Conservation (phyloP, 768 basidiomycete species). For the Boletus rex-veris region DNA sequence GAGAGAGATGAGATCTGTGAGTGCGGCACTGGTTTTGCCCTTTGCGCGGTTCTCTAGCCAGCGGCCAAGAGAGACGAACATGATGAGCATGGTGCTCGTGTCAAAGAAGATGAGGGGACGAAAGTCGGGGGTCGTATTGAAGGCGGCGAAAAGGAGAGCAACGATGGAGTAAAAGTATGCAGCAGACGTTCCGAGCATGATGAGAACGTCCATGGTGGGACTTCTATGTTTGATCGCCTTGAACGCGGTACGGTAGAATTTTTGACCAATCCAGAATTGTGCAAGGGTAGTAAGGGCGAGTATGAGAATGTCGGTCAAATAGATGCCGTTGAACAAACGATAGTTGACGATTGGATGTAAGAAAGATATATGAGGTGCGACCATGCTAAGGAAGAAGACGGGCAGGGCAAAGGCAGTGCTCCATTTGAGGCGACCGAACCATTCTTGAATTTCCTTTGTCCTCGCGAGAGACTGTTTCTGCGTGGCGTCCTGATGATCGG, state of each 20-base stretch:
- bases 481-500: constrained; percentile 75
- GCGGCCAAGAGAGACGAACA: constrained; percentile 93
- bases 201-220: constrained; percentile 97
- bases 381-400: constrained; percentile 91
- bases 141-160: constrained; percentile 60
- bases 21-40: constrained; percentile 92
- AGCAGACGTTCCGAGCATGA: constrained; percentile 92
- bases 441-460: constrained; percentile 89
- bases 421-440: constrained; percentile 75
- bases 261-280: constrained; percentile 86
- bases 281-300: constrained; percentile 82
- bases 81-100: constrained; percentile 98
- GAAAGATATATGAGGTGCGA: constrained; percentile 65
- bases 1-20: constrained; percentile 95
- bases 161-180: constrained; percentile 89
- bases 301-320: constrained; percentile 76
- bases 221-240: constrained; percentile 86
- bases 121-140: constrained; percentile 62
- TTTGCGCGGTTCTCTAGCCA: constrained; percentile 97
- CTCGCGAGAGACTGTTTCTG: constrained; percentile 84
- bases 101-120: constrained; percentile 94
- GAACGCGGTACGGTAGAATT: constrained; percentile 87
- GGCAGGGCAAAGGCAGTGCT: constrained; percentile 80
- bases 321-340: constrained; percentile 62
- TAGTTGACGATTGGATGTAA: constrained; percentile 50